phyloP scores from a whole-genome alignment of 352 stramenopile species.

The Thalassiosira livingstoniorum region DNA sequence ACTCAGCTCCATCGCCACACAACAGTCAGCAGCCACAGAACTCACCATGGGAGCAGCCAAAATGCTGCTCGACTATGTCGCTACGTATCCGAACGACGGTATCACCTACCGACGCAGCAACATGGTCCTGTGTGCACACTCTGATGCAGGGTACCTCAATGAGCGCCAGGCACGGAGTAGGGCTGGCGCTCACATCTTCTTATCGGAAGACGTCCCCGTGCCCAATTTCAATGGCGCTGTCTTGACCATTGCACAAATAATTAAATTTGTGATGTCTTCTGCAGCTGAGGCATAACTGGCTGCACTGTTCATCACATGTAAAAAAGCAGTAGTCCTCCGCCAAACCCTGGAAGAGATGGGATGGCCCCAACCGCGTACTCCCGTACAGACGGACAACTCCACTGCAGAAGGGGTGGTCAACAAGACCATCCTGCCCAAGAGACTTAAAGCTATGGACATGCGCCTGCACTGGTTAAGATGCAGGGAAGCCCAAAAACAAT shows the following conservation, averaged over 20 bases:
- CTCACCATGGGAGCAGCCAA: not conserved
- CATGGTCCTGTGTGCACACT: not conserved
- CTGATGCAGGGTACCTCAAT: not conserved
- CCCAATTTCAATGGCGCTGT: no score
- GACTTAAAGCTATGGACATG: slow-evolving; percentile 4
- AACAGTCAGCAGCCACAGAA: not conserved
- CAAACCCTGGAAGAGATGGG: not conserved
- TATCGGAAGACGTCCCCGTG: not conserved
- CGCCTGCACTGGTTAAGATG: slow-evolving; percentile 21
- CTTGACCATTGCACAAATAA: not conserved
- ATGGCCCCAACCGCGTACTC: not conserved
- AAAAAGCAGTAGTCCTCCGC: not conserved
- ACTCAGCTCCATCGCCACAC: not conserved
- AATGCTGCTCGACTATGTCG: not conserved
- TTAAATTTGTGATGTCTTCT: not conserved
- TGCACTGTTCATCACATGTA: not conserved
- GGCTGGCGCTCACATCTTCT: not conserved
- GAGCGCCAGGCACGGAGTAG: not conserved
- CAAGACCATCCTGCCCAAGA: slow-evolving; percentile 12
- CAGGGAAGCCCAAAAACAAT: slow-evolving; percentile 36
- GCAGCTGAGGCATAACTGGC: not conserved
- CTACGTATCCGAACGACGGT: not conserved
- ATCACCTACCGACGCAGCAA: no score
- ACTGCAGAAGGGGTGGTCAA: slow-evolving; percentile 29
- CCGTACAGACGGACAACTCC: slow-evolving; percentile 48